These are phyloP conservation scores for Lathyrus tuberosus DNA, from an alignment of 306 rosid genomes.

Conservation along the genomic window DNA sequence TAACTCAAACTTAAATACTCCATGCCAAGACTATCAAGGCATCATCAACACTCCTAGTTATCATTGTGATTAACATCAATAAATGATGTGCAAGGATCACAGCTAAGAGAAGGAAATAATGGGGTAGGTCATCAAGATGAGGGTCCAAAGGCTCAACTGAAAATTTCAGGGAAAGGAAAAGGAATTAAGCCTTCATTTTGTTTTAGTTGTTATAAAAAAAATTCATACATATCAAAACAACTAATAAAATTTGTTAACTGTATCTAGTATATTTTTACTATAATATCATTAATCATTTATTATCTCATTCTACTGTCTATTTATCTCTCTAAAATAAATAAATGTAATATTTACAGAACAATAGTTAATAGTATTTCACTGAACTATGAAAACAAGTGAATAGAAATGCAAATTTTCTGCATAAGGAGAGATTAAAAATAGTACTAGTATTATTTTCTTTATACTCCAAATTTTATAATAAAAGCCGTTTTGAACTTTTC, in stretches of 20 bases:
- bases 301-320: too few species aligned
- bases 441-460: too few species aligned
- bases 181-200: not conserved
- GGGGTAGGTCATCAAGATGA: slow-evolving; percentile 31
- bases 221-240: not conserved
- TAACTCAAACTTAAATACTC: not conserved
- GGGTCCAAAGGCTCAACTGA: slow-evolving; percentile 4
- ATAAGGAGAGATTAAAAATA: too few species aligned
- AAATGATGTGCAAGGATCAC: slow-evolving; percentile 27
- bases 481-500: too few species aligned
- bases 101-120: not conserved
- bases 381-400: not conserved
- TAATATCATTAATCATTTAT: not conserved
- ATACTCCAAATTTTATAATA: too few species aligned
- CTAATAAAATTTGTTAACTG: not conserved
- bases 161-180: slow-evolving; percentile 3
- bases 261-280: not conserved
- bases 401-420: too few species aligned
- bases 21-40: slow-evolving; percentile 4
- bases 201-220: too few species aligned
- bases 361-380: not conserved
- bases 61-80: slow-evolving; percentile 28
- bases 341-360: too few species aligned
- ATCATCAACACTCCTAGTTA: slow-evolving; percentile 15
- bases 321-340: too few species aligned